These are phyloP conservation scores for Obelidium mucronatum DNA, from an alignment of 192 early-diverging fungal species.

Conservation along the genomic window DNA sequence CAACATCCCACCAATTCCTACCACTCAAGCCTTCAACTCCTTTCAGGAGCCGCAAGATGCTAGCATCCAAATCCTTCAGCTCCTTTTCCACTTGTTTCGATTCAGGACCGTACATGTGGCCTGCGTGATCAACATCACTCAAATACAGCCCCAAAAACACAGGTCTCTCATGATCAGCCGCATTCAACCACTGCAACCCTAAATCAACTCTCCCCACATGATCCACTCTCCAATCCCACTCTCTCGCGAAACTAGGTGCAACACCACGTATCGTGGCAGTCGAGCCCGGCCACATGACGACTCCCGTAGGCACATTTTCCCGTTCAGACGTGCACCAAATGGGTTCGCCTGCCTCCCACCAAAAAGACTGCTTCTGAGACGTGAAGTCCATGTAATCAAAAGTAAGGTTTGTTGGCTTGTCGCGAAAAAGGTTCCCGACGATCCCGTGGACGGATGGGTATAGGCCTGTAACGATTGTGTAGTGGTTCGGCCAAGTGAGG, in stretches of 20 bases:
- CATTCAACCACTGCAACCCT: slow-evolving; percentile 80
- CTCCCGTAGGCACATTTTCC: slow-evolving; percentile 71
- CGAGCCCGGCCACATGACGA: slow-evolving; percentile 88
- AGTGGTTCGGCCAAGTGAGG: slow-evolving; percentile 94
- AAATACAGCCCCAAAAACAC: slow-evolving; percentile 70
- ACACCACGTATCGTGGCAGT: slow-evolving; percentile 60
- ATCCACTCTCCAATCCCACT: slow-evolving; percentile 55
- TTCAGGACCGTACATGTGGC: slow-evolving; percentile 77
- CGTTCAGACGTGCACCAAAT: slow-evolving; percentile 83
- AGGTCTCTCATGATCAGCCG: slow-evolving; percentile 46
- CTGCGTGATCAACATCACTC: slow-evolving; percentile 79
- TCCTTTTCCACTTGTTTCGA: slow-evolving; percentile 62
- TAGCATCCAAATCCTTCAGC: slow-evolving; percentile 62
- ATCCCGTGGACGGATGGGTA: slow-evolving; percentile 94
- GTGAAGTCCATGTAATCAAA: slow-evolving; percentile 79
- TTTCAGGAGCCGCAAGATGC: slow-evolving; percentile 63
- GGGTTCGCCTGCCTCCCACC: slow-evolving; percentile 87
- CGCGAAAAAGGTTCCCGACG: slow-evolving; percentile 87
- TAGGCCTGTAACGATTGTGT: slow-evolving; percentile 82
- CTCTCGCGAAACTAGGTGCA: slow-evolving; percentile 71
- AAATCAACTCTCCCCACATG: slow-evolving; percentile 64
- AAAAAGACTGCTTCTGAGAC: slow-evolving; percentile 69
- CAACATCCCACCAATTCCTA: slow-evolving; percentile 39
- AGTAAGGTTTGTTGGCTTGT: slow-evolving; percentile 68
- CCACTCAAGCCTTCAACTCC: slow-evolving; percentile 34